Base-by-base conservation (phyloP, 1,139 yeast species). In the Komagataea norvegica region DNA sequence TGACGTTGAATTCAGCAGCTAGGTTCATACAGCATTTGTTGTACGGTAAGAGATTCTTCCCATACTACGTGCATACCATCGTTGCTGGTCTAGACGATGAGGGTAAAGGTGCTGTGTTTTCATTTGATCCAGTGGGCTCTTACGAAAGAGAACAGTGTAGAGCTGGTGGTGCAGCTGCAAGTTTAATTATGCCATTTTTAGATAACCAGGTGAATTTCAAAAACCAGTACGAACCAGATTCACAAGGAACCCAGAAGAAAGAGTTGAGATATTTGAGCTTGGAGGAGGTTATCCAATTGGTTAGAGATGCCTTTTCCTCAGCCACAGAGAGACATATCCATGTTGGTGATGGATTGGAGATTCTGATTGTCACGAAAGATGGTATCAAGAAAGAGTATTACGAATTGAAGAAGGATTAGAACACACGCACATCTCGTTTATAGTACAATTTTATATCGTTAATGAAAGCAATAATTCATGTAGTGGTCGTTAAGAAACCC, bases 241-340 rank as follows among this genome's bases (percentile, higher is more conserved):
- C 89, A 15, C 71, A 84, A 47, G 88, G 89, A 18, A 74, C 70
- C 14, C 69, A 70, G 40, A 81, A 77, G 60, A 77, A 65, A 56
- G 74, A 72, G 31, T 59, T 80, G 47, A 71, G 78, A 53, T 84
- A 74, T 54, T 70, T 91, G 58, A 62, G 73, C 31, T 70, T 88
- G 49, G 96, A 87, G 3, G 95, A 89, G 63, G 96, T 88, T 18
- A 67, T 91, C 54, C 74, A 79, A 52, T 68, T 91, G 48, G 96
- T 91, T 28, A 80, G 79, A 59, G 98, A 91, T 64, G 95, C 98
- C 7, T 91, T 91, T 59, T 73, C 88, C 13, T 86, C 96, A 6
- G 98, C 96, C 23, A 89, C 97, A 19, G 98, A 91, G 66, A 84
- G 98, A 70, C 97, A 93, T 61, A 91, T 91, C 53, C 94, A 89